Base-by-base conservation (phyloP, 2,329 filamentous ascomycete species). In the Fusarium udum region DNA sequence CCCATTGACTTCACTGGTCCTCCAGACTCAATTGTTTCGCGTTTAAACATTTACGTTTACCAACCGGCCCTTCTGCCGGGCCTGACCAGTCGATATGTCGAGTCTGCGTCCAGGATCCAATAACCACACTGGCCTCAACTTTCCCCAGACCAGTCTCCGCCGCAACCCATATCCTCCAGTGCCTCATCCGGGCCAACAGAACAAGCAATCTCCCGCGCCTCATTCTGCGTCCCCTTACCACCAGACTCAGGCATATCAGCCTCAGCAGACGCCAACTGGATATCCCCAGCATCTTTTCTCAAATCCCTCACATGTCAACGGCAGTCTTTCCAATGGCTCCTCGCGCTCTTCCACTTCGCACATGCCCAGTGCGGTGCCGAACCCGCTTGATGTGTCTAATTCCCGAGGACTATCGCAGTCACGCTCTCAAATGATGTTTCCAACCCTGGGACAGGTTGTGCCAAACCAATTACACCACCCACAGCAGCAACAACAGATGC, bases 221-320 rank as follows among this genome's bases (percentile, higher is more conserved):
- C 87, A 88, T 72, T 84, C 87, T 76, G 85, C 87, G 67, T 85
- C 87, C 67, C 85, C 87, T 5, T 90, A 90, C 77, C 87, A 88
- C 77, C 87, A 88, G 78, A 78, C 84, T 60, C 85, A 87, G 72
- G 82, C 85, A 67, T 90, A 90, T 78, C 80, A 85, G 61, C 82
- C 87, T 56, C 87, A 89, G 77, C 87, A 87, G 75, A 82, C 84
- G 34, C 81, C 85, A 22, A 83, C 85, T 68, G 82, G 81, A 66
- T 89, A 88, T 71, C 80, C 86, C 26, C 87, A 88, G 73, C 87
- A 88, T 72, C 82, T 90, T 69, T 90, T 88, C 80, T 80, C 83
- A 76, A 84, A 82, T 53, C 80, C 86, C 28, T 83, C 83, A 28
- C 80, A 86, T 51, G 81, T 87, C 82, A 78, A 85, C 82, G 76